A percentile compares a stretch with the other conserved stretches of the same genome.
Evolutionary conservation across 1,284 basidiomycete genomes (phyloP).

Genomic region (Puccinia novopanici): DNA sequence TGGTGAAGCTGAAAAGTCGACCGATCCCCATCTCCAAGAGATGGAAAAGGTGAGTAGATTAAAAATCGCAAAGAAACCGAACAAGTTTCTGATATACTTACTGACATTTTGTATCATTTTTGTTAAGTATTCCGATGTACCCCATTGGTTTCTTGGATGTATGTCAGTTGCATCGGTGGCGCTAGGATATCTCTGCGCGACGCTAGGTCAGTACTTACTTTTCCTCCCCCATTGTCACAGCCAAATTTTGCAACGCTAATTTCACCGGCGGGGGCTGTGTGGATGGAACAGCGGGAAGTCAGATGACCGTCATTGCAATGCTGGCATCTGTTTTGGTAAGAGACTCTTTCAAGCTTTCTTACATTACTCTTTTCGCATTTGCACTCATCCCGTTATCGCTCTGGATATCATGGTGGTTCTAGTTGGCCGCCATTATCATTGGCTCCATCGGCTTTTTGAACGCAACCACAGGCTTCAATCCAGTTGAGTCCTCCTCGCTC

Average conservation of each 20-base stretch:
- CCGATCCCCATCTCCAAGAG: slow-evolving; percentile 39
- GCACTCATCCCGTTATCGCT: too few relatives aligned
- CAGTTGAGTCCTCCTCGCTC: slow-evolving; percentile 28
- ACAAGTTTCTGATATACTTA: background rate
- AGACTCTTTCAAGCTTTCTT: background rate
- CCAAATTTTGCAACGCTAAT: background rate
- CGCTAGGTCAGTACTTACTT: slow-evolving; percentile 25
- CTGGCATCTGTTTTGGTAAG: slow-evolving; percentile 38
- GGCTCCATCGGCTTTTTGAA: slow-evolving; percentile 50
- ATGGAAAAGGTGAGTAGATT: slow-evolving; percentile 38
- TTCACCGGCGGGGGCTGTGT: too few relatives aligned
- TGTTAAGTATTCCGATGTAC: slow-evolving; percentile 34
- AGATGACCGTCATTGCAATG: slow-evolving; percentile 37
- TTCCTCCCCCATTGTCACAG: background rate
- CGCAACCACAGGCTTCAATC: slow-evolving; percentile 51
- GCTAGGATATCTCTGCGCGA: slow-evolving; percentile 42
- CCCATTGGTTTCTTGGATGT: slow-evolving; percentile 45
- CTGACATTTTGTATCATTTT: background rate
- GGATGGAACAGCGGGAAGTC: slow-evolving; percentile 28
- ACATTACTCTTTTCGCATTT: too few relatives aligned
- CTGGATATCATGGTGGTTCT: background rate
- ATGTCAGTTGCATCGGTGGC: slow-evolving; percentile 20
- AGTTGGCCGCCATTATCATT: slow-evolving; percentile 38
- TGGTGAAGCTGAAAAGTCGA: background rate
- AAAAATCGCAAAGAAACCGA: background rate